Percentiles rank a stretch among this genome's conserved stretches.
Conservation (phyloP, 2,329 filamentous ascomycete genomes). For the Neospermospora avenae region DNA sequence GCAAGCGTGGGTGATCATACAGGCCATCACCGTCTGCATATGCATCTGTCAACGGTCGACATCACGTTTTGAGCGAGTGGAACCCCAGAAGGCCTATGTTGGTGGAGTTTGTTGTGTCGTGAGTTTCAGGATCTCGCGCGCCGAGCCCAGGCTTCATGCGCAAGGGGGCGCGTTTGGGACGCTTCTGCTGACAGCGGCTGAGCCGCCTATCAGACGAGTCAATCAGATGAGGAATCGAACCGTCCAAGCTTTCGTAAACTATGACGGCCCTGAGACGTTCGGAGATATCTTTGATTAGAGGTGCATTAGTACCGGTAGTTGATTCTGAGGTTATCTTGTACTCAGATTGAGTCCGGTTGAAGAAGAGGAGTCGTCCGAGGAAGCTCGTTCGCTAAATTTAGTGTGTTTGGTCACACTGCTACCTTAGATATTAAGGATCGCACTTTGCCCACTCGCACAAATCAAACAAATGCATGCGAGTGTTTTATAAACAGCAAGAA, state of each 20-base stretch:
- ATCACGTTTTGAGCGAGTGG: constrained; percentile 6
- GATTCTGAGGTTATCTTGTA: not conserved
- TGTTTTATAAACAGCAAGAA: constrained; percentile 2
- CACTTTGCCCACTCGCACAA: not conserved
- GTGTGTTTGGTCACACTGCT: not conserved
- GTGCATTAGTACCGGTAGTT: not conserved
- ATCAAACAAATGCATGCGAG: not conserved
- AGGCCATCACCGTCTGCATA: constrained; percentile 4
- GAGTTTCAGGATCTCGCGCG: constrained; percentile 19
- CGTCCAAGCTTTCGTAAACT: not conserved
- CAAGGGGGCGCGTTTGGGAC: not conserved
- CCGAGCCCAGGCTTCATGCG: constrained; percentile 26
- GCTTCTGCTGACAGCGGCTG: constrained; percentile 3
- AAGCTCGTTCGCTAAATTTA: not conserved
- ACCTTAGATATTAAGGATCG: not conserved
- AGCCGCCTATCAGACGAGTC: not conserved
- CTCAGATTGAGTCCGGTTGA: not conserved
- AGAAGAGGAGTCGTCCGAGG: not conserved
- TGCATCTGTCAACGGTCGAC: constrained; percentile 4
- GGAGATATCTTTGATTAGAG: not conserved
- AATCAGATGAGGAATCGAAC: not conserved
- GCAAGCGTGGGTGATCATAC: constrained; percentile 26
- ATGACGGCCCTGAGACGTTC: not conserved
- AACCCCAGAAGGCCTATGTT: constrained; percentile 8
- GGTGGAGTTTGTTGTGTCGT: constrained; percentile 13